phyloP scores from a whole-genome alignment of 139 green algal genomes.

The Ettlia oleoabundans region DNA sequence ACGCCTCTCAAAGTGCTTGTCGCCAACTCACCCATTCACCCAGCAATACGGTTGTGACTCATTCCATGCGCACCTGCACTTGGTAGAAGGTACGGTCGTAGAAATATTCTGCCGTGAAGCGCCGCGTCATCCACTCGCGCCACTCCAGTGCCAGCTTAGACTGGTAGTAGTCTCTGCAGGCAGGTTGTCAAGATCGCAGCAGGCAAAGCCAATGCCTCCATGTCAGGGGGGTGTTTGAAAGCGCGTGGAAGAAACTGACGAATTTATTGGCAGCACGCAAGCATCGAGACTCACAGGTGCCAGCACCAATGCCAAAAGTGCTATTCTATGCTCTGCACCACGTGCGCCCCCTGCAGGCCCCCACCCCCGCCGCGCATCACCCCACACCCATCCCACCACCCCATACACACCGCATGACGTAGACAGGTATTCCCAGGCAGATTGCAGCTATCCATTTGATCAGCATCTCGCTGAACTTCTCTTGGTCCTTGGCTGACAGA shows the following conservation, averaged over 20 bases:
- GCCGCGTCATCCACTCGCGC: conserved; percentile 94
- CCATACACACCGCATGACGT: conserved; percentile 81
- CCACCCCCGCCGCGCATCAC: too few species aligned
- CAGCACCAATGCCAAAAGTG: too few species aligned
- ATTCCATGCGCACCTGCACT: conserved; percentile 88
- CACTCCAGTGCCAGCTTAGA: conserved; percentile 89
- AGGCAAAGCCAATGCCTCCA: too few species aligned
- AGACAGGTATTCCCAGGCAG: conserved; percentile 76
- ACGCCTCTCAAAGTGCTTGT: neutral
- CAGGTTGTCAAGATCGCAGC: too few species aligned
- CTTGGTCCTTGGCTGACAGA: conserved; percentile 79
- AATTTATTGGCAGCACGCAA: too few species aligned
- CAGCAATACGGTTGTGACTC: conserved; percentile 30
- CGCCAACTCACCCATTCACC: neutral
- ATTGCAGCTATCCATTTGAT: conserved; percentile 73
- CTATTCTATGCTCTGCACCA: too few species aligned
- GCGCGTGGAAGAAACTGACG: too few species aligned
- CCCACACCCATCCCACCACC: too few species aligned
- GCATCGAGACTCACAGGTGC: too few species aligned
- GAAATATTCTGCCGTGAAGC: conserved; percentile 89
- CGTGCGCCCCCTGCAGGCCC: too few species aligned
- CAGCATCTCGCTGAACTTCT: conserved; percentile 72
- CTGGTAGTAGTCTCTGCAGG: conserved; percentile 53
- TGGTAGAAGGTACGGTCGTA: conserved; percentile 89
- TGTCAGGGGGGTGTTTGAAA: too few species aligned